A percentile compares a stretch with the other conserved stretches of the same genome.
Evolutionary conservation across 176 grass and related monocot genomes (phyloP).

Genomic region (Musa beccarii): DNA sequence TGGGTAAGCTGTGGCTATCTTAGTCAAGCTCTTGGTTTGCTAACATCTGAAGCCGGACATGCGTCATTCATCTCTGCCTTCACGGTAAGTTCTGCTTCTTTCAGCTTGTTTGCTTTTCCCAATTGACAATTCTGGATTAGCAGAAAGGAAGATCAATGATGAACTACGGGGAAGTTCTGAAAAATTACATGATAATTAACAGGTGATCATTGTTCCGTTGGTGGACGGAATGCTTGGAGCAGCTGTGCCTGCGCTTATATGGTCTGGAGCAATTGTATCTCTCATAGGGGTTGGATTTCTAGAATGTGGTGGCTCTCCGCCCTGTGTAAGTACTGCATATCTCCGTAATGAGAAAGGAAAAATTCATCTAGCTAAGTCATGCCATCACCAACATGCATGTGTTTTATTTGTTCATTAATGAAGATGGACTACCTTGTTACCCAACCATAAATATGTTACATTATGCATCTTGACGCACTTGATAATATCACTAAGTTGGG

Average conservation of each 20-base stretch:
- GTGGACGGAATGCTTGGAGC: constrained; percentile 75
- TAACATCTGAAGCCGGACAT: constrained; percentile 76
- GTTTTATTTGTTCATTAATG: background rate
- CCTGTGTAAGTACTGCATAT: constrained; percentile 55
- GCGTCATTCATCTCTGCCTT: constrained; percentile 82
- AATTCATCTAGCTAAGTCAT: too few relatives aligned
- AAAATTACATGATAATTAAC: constrained; percentile 8
- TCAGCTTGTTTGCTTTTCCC: background rate
- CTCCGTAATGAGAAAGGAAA: background rate
- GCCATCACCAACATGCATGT: background rate
- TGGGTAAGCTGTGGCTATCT: constrained; percentile 84
- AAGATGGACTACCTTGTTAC: background rate
- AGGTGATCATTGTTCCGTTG: constrained; percentile 89
- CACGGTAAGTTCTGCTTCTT: constrained; percentile 44
- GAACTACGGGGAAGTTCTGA: background rate
- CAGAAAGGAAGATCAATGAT: background rate
- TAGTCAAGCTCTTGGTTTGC: constrained; percentile 66
- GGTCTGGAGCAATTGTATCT: constrained; percentile 58
- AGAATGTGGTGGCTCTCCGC: constrained; percentile 68
- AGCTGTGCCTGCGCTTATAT: constrained; percentile 52
- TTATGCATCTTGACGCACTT: too few relatives aligned
- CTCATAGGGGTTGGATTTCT: constrained; percentile 61
- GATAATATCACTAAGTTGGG: too few relatives aligned
- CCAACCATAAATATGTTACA: too few relatives aligned
- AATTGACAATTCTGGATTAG: constrained; percentile 1